Evolutionary conservation across 352 stramenopile genomes (phyloP).

Genomic region (Hyaloperonospora brassicae): DNA sequence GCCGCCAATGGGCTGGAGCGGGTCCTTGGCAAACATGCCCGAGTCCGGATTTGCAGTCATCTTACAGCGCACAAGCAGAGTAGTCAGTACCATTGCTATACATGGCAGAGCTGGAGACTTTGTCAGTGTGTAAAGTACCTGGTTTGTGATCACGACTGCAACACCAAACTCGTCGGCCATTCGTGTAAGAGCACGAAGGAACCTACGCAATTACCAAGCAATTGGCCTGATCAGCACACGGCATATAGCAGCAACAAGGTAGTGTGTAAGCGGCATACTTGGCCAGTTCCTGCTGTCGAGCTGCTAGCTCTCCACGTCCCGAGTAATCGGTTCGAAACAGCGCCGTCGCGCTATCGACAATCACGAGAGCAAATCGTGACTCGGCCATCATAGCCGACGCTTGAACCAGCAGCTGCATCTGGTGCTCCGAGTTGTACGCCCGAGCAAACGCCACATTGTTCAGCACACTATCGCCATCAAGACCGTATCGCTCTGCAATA

Average conservation of each 20-base stretch:
- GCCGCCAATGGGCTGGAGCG: constrained; percentile 86
- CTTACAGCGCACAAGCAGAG: constrained; percentile 19
- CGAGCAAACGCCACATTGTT: constrained; percentile 98
- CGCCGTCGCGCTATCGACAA: constrained; percentile 97
- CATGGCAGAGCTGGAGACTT: background rate
- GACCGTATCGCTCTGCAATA: constrained; percentile 97
- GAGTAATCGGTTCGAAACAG: constrained; percentile 99
- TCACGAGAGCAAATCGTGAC: constrained; percentile 90
- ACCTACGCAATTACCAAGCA: constrained; percentile 49
- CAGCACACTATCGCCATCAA: constrained; percentile 93
- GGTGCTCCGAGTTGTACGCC: constrained; percentile 99
- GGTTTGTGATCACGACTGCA: constrained; percentile 87
- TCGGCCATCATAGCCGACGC: constrained; percentile 98
- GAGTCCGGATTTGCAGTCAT: constrained; percentile 87
- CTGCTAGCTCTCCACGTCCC: constrained; percentile 95
- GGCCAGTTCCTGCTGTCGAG: constrained; percentile 85
- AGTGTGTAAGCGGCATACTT: constrained; percentile 36
- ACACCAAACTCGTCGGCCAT: constrained; percentile 99
- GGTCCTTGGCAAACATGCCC: constrained; percentile 87
- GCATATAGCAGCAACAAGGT: background rate
- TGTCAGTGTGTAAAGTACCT: constrained; percentile 31
- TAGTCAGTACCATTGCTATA: background rate
- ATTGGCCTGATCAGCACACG: background rate
- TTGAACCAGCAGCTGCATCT: constrained; percentile 96
- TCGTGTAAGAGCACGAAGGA: constrained; percentile 93